Conservation (phyloP, 2,329 filamentous ascomycete genomes). For the Verticillium nonalfalfae region DNA sequence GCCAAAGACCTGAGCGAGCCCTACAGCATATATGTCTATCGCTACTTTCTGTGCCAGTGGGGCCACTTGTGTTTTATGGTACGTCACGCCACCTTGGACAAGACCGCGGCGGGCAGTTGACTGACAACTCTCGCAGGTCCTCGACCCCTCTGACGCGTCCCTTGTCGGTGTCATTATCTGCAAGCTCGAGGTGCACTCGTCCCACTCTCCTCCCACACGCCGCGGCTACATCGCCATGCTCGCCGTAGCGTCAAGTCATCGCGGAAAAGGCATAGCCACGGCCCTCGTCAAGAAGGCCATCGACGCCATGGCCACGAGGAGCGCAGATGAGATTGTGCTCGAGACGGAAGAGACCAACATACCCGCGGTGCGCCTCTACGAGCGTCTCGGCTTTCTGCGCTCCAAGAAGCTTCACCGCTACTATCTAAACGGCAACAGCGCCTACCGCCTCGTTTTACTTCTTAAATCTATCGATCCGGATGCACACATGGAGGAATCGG, state of each 20-base stretch:
- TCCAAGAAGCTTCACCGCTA: conserved; percentile 93
- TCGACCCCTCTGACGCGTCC: conserved; percentile 51
- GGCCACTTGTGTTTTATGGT: conserved; percentile 96
- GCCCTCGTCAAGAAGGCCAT: conserved; percentile 85
- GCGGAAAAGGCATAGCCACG: conserved; percentile 83
- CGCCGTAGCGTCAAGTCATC: conserved; percentile 74
- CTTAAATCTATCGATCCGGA: conserved; percentile 51
- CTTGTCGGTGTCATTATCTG: conserved; percentile 90
- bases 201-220: conserved; percentile 65
- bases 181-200: conserved; percentile 86
- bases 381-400: conserved; percentile 82
- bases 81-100: conserved; percentile 9
- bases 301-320: conserved; percentile 76
- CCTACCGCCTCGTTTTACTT: conserved; percentile 80
- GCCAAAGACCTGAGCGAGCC: conserved; percentile 95
- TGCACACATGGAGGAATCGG: conserved; percentile 25
- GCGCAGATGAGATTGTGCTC: conserved; percentile 90
- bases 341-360: conserved; percentile 94
- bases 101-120: background rate
- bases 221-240: conserved; percentile 98
- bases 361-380: conserved; percentile 86
- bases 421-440: conserved; percentile 93
- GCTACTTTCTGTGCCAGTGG: conserved; percentile 98
- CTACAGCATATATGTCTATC: conserved; percentile 98
- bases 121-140: conserved; percentile 34